These are phyloP conservation scores for Purpureocillium takamizusanense DNA, from an alignment of 2,329 filamentous ascomycete genomes.

Conservation along the genomic window DNA sequence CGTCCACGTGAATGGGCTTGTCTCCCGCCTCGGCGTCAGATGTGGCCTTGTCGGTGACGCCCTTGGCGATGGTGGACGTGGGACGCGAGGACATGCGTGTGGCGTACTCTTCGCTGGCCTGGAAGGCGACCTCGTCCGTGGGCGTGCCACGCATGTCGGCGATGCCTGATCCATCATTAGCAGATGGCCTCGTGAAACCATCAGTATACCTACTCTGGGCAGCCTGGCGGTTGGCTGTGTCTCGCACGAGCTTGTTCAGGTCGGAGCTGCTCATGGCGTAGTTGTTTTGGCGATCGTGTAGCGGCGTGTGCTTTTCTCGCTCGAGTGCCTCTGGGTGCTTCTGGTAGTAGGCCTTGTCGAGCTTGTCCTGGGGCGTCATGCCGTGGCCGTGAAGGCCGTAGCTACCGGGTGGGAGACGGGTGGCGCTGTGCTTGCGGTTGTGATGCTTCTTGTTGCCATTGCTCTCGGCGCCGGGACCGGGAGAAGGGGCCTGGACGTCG, in stretches of 20 bases:
- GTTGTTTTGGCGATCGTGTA: constrained; percentile 52
- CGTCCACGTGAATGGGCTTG: constrained; percentile 67
- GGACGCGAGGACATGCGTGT: constrained; percentile 64
- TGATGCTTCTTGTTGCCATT: constrained; percentile 42
- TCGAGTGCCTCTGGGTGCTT: constrained; percentile 78
- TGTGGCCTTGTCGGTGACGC: constrained; percentile 14
- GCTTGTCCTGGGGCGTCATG: constrained; percentile 63
- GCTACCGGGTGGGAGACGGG: constrained; percentile 69
- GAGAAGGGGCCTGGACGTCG: constrained; percentile 91
- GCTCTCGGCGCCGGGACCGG: constrained; percentile 44
- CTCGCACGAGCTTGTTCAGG: constrained; percentile 79
- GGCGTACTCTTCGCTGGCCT: constrained; percentile 76
- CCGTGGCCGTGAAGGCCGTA: constrained; percentile 91
- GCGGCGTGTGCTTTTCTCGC: constrained; percentile 57
- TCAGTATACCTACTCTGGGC: constrained; percentile 21
- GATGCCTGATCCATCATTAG: constrained; percentile 42
- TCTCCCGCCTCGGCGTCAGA: constrained; percentile 24
- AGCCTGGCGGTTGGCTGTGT: constrained; percentile 49
- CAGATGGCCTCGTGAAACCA: constrained; percentile 9
- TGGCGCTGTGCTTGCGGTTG: constrained; percentile 63
- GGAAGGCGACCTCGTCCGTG: constrained; percentile 83
- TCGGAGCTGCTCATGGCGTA: constrained; percentile 85
- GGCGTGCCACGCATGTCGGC: constrained; percentile 62
- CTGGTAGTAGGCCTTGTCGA: constrained; percentile 86
- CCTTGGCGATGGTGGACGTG: constrained; percentile 29